Evolutionary conservation across 371 early-diverging fungal genomes (phyloP), one percentile per base, ranked within the genome.

Genomic region (Mortierella sp.): DNA sequence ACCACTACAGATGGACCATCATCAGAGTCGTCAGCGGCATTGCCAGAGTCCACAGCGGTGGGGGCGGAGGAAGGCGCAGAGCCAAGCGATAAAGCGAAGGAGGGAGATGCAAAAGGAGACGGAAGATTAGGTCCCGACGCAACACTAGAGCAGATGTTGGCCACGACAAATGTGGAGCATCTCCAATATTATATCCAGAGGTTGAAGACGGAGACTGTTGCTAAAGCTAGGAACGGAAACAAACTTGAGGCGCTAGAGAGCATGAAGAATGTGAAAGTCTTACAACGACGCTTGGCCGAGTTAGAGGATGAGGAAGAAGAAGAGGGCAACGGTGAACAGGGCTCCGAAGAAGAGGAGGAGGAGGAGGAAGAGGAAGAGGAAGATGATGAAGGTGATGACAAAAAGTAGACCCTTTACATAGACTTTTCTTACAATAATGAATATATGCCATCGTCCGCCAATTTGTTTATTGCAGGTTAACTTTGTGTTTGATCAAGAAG

Each of bases 211-310:
- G 81, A 75, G 15, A 81, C 81, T 1, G 81, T 81, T 16, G 61
- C 72, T 48, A 81, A 81, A 66, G 81, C 81, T 0, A 55, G 81
- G 13, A 60, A 47, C 32, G 81, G 81, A 48, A 68, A 59, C 45
- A 81, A 81, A 69, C 55, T 75, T 62, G 81, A 72, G 13, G 81
- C 81, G 1, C 57, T 81, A n/a, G 69, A 81, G 60, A 72, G 76
- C 3, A 81, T 81, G 81, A 81, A 81, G 76, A 69, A 60, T 13
- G 81, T 81, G 33, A 81, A 81, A 60, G 24, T 60, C 32, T 53
- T 81, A 19, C 81, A 81, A 21, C 72, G 67, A 45, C 72, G 76
- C 15, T 60, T 81, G 32, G 60, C 50, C 11, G 67, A 72, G 41
- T 40, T 81, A 13, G 67, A 60, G 13, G 68, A 67, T 5, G 57